Conservation (phyloP, 2,329 filamentous ascomycete species). For the Juglanconis sp. region DNA sequence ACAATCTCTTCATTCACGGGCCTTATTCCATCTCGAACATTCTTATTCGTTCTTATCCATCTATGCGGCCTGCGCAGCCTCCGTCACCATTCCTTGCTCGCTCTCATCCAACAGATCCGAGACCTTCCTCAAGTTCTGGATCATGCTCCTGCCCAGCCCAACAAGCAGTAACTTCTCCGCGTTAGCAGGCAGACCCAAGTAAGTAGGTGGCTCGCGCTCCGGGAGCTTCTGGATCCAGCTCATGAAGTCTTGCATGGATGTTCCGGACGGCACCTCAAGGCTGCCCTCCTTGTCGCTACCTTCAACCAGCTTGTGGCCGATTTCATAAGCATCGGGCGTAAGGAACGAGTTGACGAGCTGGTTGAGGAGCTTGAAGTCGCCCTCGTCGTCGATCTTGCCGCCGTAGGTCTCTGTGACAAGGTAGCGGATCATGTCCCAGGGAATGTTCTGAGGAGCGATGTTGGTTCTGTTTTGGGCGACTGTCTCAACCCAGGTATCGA, state of each 20-base stretch:
- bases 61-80: constrained; percentile 36
- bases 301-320: constrained; percentile 84
- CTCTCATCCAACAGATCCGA: constrained; percentile 89
- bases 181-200: constrained; percentile 88
- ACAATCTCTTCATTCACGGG: not conserved
- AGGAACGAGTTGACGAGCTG: constrained; percentile 74
- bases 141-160: constrained; percentile 79
- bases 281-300: constrained; percentile 54
- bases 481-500: constrained; percentile 88
- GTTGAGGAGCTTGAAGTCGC: constrained; percentile 72
- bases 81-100: constrained; percentile 75
- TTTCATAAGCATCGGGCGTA: constrained; percentile 86
- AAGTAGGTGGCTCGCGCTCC: constrained; percentile 93
- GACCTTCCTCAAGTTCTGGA: constrained; percentile 79
- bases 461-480: constrained; percentile 85
- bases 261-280: constrained; percentile 75
- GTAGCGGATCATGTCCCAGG: constrained; percentile 92
- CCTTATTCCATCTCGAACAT: not conserved
- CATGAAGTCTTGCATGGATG: constrained; percentile 80
- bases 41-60: not conserved
- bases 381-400: constrained; percentile 92
- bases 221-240: constrained; percentile 88
- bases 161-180: constrained; percentile 94
- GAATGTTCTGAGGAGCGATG: constrained; percentile 87
- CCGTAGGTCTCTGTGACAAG: constrained; percentile 94